Conservation (phyloP, 768 basidiomycete genomes). For the Phanerochaete carnosa region DNA sequence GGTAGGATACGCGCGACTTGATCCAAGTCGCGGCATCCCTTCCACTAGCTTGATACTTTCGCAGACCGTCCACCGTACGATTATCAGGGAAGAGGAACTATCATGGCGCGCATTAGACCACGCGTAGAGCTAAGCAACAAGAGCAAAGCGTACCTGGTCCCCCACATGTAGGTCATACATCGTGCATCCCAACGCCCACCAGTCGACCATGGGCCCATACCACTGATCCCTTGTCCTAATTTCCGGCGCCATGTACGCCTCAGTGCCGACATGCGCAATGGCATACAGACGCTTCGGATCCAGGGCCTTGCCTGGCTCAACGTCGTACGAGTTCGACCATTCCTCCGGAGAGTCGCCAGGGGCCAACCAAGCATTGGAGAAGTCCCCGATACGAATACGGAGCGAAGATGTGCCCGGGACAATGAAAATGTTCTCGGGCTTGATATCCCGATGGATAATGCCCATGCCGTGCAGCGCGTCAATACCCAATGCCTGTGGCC, state of each 20-base stretch:
- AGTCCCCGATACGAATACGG: slow-evolving; percentile 24
- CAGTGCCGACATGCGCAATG: slow-evolving; percentile 17
- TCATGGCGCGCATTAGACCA: not conserved
- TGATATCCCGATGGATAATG: slow-evolving; percentile 59
- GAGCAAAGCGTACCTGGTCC: slow-evolving; percentile 20
- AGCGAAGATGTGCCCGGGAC: slow-evolving; percentile 11
- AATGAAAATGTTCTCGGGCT: slow-evolving; percentile 55
- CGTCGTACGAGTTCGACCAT: not conserved
- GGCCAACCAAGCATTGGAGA: slow-evolving; percentile 19
- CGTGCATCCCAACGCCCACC: slow-evolving; percentile 24
- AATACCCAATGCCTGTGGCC: slow-evolving; percentile 23
- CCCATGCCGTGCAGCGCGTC: slow-evolving; percentile 45
- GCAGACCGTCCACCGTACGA: slow-evolving; percentile 1
- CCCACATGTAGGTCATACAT: slow-evolving; percentile 26
- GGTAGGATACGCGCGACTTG: slow-evolving; percentile 2
- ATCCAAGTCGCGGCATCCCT: slow-evolving; percentile 3
- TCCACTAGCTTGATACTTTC: slow-evolving; percentile 1
- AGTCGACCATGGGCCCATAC: slow-evolving; percentile 28
- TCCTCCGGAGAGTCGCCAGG: slow-evolving; percentile 7
- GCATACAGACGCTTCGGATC: slow-evolving; percentile 15
- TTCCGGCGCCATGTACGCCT: slow-evolving; percentile 25
- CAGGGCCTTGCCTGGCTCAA: slow-evolving; percentile 14
- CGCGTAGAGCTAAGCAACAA: not conserved
- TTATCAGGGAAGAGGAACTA: slow-evolving; percentile 13
- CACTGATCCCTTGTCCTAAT: slow-evolving; percentile 4